Percentiles rank a stretch among this genome's conserved stretches.
Evolutionary conservation across 1,139 yeast genomes (phyloP).

Genomic region (Magnusiomyces tetraspermus): DNA sequence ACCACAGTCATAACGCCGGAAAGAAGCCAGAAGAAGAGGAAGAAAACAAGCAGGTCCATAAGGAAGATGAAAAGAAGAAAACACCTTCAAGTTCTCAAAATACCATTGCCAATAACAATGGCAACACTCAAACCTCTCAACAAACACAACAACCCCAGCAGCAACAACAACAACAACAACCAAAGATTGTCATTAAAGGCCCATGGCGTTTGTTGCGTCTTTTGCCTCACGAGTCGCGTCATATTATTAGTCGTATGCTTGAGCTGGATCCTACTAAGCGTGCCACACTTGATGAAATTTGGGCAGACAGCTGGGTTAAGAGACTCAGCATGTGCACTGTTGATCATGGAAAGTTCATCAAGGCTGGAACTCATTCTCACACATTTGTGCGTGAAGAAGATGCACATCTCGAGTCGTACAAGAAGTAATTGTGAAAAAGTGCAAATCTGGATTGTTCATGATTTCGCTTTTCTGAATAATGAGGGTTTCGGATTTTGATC

Average conservation of each 20-base stretch:
- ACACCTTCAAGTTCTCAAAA: background rate
- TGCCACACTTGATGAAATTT: conserved; percentile 58
- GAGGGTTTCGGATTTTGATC: too few species aligned
- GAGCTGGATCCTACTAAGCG: conserved; percentile 58
- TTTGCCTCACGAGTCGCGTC: conserved; percentile 78
- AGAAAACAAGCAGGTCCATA: background rate
- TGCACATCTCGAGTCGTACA: conserved; percentile 38
- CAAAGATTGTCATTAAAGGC: conserved; percentile 39
- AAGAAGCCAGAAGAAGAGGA: conserved; percentile 3
- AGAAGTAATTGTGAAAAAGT: conserved; percentile 16
- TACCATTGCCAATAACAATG: background rate
- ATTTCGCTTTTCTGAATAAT: too few species aligned
- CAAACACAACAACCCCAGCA: conserved; percentile 6
- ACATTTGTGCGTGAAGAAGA: conserved; percentile 45
- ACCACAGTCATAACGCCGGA: conserved; percentile 1
- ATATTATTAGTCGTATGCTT: conserved; percentile 65
- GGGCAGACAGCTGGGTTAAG: conserved; percentile 61
- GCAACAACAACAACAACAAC: conserved; percentile 19
- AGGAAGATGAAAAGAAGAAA: background rate
- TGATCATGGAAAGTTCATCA: conserved; percentile 38
- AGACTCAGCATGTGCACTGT: conserved; percentile 42
- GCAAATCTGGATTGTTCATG: background rate
- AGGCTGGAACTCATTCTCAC: conserved; percentile 48
- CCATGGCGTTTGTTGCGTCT: conserved; percentile 83
- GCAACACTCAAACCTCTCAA: background rate